A percentile compares a stretch with the other conserved stretches of the same genome.
These are phyloP conservation scores for Pichia phayaonensis DNA, from an alignment of 805 yeast species.

Conservation along the genomic window DNA sequence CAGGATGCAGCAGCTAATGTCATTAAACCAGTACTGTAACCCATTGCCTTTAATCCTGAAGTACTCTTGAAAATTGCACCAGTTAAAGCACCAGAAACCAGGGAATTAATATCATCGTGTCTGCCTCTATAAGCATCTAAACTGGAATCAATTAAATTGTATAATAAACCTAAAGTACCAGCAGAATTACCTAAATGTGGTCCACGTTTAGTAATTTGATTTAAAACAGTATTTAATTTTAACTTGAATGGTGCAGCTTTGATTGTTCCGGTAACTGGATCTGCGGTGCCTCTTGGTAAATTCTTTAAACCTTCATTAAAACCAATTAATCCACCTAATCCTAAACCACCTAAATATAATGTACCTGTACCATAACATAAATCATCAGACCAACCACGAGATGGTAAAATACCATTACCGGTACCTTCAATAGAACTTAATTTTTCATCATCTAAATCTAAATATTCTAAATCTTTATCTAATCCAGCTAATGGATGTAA, in stretches of 20 bases:
- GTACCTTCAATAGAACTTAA: constrained; percentile 75
- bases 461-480: constrained; percentile 80
- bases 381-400: constrained; percentile 98
- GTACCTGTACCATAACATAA: constrained; percentile 97
- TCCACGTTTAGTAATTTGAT: constrained; percentile 90
- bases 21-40: constrained; percentile 73
- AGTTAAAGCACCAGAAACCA: constrained; percentile 83
- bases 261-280: constrained; percentile 46
- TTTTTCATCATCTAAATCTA: constrained; percentile 83
- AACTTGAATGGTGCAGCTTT: constrained; percentile 70
- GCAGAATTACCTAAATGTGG: constrained; percentile 94
- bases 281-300: constrained; percentile 52
- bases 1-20: constrained; percentile 89
- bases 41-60: constrained; percentile 82
- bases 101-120: constrained; percentile 79
- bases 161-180: constrained; percentile 85
- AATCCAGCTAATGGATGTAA: constrained; percentile 91
- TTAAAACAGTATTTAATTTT: constrained; percentile 81
- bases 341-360: constrained; percentile 78
- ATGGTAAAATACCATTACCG: constrained; percentile 75
- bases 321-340: constrained; percentile 86
- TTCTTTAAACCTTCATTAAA: constrained; percentile 76
- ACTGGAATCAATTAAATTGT: constrained; percentile 75
- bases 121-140: constrained; percentile 78
- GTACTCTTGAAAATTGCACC: constrained; percentile 89